Evolutionary conservation across 2,329 filamentous ascomycete species (phyloP), one percentile per base, ranked within the genome.

Genomic region (Trichoderma oligosporum): DNA sequence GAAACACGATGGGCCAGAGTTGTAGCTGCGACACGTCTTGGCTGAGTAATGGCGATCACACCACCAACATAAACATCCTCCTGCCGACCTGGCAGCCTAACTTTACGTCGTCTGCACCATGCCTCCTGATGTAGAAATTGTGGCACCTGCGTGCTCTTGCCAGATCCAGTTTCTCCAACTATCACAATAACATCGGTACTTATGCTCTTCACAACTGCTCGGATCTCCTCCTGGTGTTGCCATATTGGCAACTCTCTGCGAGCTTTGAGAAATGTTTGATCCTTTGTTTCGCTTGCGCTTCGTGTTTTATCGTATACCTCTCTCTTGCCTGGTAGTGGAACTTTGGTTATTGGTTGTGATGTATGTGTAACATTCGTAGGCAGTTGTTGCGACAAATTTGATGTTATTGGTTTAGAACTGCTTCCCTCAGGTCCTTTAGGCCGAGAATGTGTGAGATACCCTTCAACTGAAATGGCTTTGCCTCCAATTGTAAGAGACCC

Each of bases 131-230:
- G 82, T 7, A 99, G 76, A 61, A 96, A 97, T 67, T 97, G 94
- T 0, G 94, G 93, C 0, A 97, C 86, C 72, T 99, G 94, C 0
- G 94, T 99, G 76, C 89, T 95, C 74, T 99, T 99, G 69, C 94
- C 94, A 12, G 90, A 96, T 70, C 94, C 94, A 0, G 94, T 99
- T 71, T 97, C 93, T 75, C 93, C 93, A 2, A 94, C 87, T 12
- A 99, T 76, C 0, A 99, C 79, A 51, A 99, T 81, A 1, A 96
- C 83, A 66, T 95, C 83, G 61, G 83, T 85, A 31, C 82, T 74
- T 14, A 62, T 49, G 4, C 68, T 65, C 11, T 76, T 76, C 6
- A 96, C 74, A 2, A 82, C 77, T 14, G 77, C 68, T 33, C 84
- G 83, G 48, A 97, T 95, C 24, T 86, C 80, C 31, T 85, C 77